phyloP scores from a whole-genome alignment of 2,329 filamentous ascomycete genomes.

The Colletotrichum tanaceti region DNA sequence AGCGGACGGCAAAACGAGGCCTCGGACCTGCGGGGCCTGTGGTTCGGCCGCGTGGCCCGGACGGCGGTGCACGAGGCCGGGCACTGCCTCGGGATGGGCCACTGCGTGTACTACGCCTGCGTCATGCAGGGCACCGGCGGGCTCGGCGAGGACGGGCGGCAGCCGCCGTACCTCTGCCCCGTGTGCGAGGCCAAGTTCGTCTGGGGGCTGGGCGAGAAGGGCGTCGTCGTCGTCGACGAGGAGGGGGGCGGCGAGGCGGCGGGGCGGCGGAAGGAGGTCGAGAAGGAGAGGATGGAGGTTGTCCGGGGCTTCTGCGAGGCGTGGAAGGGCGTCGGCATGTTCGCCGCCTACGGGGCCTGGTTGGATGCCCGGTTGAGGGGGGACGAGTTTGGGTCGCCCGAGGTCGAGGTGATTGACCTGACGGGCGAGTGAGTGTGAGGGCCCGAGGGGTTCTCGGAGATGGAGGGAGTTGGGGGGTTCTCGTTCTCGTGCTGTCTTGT shows the following conservation, averaged over 20 bases:
- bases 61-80: conserved; percentile 74
- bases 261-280: conserved; percentile 14
- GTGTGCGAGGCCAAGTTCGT: conserved; percentile 68
- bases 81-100: conserved; percentile 74
- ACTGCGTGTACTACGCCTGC: conserved; percentile 75
- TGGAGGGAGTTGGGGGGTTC: too few species aligned
- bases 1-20: neutral
- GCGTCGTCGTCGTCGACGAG: conserved; percentile 41
- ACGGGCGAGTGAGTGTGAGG: neutral
- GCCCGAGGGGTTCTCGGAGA: too few species aligned
- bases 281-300: conserved; percentile 38
- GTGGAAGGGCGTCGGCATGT: conserved; percentile 56
- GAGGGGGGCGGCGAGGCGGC: conserved; percentile 43
- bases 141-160: conserved; percentile 68
- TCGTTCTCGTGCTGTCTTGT: too few species aligned
- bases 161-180: conserved; percentile 72
- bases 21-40: conserved; percentile 56
- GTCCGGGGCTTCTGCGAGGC: conserved; percentile 56
- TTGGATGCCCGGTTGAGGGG: conserved; percentile 43
- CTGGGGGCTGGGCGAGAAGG: conserved; percentile 46
- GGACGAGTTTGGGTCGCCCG: neutral
- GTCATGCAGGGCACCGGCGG: conserved; percentile 71
- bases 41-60: conserved; percentile 67
- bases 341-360: conserved; percentile 60
- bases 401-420: neutral